phyloP scores from a whole-genome alignment of 495 filamentous ascomycete genomes.

The Amorphotheca resinae region DNA sequence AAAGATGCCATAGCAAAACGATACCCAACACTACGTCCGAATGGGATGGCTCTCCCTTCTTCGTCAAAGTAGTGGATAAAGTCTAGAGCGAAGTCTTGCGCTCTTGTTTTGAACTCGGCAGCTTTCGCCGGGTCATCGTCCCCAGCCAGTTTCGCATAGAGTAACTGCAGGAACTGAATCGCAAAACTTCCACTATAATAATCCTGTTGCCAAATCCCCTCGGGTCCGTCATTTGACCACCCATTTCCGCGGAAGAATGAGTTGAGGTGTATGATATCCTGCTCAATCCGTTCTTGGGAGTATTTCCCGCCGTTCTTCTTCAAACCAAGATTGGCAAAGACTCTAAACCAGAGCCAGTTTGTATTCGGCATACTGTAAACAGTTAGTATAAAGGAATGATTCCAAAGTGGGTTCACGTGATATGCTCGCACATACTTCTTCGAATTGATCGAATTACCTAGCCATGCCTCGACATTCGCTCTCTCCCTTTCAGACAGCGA shows the following conservation, averaged over 20 bases:
- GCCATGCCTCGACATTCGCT: constrained; percentile 50
- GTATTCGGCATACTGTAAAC: constrained; percentile 47
- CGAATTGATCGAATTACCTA: constrained; percentile 59
- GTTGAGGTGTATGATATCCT: constrained; percentile 63
- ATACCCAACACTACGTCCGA: constrained; percentile 65
- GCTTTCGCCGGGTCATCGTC: constrained; percentile 53
- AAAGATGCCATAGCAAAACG: constrained; percentile 73
- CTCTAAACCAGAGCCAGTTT: constrained; percentile 67
- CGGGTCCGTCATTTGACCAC: constrained; percentile 71
- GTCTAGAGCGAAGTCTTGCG: constrained; percentile 50
- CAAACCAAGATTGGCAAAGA: constrained; percentile 69
- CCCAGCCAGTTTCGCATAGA: constrained; percentile 62
- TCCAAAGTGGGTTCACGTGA: no score
- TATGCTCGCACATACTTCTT: constrained; percentile 42
- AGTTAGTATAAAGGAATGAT: no score
- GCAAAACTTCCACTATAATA: constrained; percentile 75
- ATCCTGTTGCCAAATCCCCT: constrained; percentile 67
- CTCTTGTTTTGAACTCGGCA: constrained; percentile 57
- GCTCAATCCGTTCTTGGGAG: constrained; percentile 51
- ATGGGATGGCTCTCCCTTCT: constrained; percentile 49
- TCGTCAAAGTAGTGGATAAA: constrained; percentile 64
- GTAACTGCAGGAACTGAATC: constrained; percentile 63
- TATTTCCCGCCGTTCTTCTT: constrained; percentile 52
- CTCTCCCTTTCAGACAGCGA: constrained; percentile 45
- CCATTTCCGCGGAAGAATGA: constrained; percentile 69